Base-by-base conservation (phyloP, 306 rosid species). In the Acacia confusa region DNA sequence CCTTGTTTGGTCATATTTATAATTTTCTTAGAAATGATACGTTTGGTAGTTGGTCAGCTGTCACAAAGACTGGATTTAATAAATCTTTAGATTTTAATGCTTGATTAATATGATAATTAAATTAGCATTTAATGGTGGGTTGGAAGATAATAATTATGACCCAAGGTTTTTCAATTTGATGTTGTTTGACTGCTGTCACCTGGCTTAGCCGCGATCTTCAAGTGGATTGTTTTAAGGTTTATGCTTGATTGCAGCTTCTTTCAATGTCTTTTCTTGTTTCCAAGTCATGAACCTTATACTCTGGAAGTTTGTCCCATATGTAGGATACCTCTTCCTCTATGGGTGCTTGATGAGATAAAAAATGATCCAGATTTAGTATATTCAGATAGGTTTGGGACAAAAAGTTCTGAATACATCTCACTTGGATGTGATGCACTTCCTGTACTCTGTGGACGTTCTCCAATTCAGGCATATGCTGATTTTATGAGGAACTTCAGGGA, bases 341-440 rank as follows among this genome's bases (percentile, higher is more conserved):
- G 98, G 98, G 96, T 92, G 78, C 89, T 87, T 70, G 89, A 92
- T 57, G 98, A 90, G 89, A 87, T 94, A 9, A 81, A 89, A 9
- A 94, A 86, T 70, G 92, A 94, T 88, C 89, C 91, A 43, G 97
- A 90, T 67, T 86, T 92, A 87, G 89, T 85, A 11, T 91, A 88
- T 90, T 82, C 90, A 74, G 98, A 94, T 73, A 90, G 91, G 81
- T 91, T 89, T 82, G 98, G 98, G 76, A 90, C 90, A 81, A 90
- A 88, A 87, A 94, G 79, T 86, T 4, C 78, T 78, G 97, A 94
- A 71, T 94, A 92, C 83, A 83, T 94, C 82, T 92, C 97, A 20
- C 91, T 94, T 47, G 98, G 98, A 77, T 94, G 98, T 81, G 98
- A 94, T 85, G 86, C 55, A 70, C 88, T 92, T 83, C 98, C 98